These are phyloP conservation scores for Pisolithus microcarpus DNA, from an alignment of 768 basidiomycete species.

Conservation along the genomic window DNA sequence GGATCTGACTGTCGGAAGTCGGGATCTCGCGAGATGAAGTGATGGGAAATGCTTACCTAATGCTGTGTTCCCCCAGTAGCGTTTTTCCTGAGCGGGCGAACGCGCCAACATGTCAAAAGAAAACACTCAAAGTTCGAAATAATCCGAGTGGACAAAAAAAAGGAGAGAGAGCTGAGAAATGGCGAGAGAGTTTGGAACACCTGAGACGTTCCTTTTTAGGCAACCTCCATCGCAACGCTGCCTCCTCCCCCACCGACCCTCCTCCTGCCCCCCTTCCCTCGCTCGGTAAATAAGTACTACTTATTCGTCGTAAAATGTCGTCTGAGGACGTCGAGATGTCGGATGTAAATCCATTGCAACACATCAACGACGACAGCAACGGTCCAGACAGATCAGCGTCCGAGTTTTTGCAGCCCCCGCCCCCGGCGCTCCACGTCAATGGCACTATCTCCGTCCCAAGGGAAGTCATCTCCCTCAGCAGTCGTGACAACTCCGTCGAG, in stretches of 20 bases:
- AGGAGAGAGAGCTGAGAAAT: conserved; percentile 13
- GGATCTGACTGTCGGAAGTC: not conserved
- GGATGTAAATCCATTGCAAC: conserved; percentile 6
- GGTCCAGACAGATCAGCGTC: not conserved
- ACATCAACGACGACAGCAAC: not conserved
- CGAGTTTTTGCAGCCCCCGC: not conserved
- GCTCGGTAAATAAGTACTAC: not conserved
- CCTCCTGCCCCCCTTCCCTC: conserved; percentile 8
- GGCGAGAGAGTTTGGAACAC: conserved; percentile 7
- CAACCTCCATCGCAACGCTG: conserved; percentile 26
- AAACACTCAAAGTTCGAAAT: conserved; percentile 16
- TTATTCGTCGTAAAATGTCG: conserved; percentile 6
- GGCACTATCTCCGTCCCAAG: conserved; percentile 9
- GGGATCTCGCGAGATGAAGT: too few relatives aligned
- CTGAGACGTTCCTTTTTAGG: conserved; percentile 33
- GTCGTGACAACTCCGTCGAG: conserved; percentile 24
- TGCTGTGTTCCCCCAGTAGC: not conserved
- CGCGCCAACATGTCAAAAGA: conserved; percentile 14
- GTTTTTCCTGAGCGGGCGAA: not conserved
- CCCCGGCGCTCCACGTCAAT: too few relatives aligned
- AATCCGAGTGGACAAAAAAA: conserved; percentile 16
- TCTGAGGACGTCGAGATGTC: conserved; percentile 25
- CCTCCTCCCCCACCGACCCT: conserved; percentile 20
- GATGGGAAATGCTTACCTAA: not conserved
- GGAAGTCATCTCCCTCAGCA: conserved; percentile 24